phyloP scores from a whole-genome alignment of 345 rosid species.

The Eucalyptus regnans region DNA sequence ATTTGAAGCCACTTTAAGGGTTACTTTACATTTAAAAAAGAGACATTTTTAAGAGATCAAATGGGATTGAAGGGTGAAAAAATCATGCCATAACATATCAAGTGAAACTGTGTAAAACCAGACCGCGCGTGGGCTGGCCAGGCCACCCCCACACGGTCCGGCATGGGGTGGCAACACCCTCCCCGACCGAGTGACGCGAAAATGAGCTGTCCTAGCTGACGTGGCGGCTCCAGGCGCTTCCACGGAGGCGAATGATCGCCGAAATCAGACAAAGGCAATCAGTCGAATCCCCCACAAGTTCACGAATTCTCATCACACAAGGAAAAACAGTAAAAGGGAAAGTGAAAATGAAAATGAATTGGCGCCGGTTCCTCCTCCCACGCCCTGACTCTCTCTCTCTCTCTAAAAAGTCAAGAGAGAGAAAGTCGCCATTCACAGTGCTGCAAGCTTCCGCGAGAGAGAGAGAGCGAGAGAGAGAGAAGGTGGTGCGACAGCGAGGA shows the following conservation, averaged over 20 bases:
- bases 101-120: background rate
- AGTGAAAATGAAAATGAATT: background rate
- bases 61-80: background rate
- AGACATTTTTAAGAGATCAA: background rate
- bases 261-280: background rate
- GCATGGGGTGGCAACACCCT: background rate
- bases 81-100: background rate
- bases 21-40: background rate
- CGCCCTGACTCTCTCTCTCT: background rate
- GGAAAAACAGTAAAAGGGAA: background rate
- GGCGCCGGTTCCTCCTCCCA: background rate
- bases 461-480: background rate
- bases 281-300: background rate
- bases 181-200: background rate
- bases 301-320: background rate
- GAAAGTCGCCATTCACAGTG: background rate
- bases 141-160: background rate
- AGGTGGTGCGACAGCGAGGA: background rate
- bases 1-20: background rate
- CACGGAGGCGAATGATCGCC: background rate
- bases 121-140: background rate
- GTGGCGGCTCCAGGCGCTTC: background rate
- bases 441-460: background rate
- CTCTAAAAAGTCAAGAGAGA: background rate
- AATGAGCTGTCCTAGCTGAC: background rate